Base-by-base conservation (phyloP, 1,139 yeast species). In the Arxiozyma bovina region DNA sequence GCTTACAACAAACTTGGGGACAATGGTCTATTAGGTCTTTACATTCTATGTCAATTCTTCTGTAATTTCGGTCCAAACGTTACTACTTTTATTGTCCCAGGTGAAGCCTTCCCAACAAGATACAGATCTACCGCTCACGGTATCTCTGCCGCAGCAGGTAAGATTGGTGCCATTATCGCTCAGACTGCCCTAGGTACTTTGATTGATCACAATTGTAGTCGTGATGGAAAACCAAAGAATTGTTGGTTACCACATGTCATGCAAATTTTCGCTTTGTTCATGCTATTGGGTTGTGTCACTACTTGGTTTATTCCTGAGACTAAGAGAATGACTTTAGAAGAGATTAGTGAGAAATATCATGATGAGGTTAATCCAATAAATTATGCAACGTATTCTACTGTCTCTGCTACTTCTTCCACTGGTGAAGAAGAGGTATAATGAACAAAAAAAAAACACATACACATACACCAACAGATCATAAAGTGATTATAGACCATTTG, bases 41-140 rank as follows among this genome's bases (percentile, higher is more conserved):
- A 85, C 76, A 82, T 87, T 62, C 70, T 87, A 57, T 81, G 85
- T 61, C 94, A 87, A 75, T 85, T 88, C 70, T 88, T 88, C 83
- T 83, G 84, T 73, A 87, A 88, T 73, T 88, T 87, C 65, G 96
- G 96, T 69, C 98, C 99, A 70, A 93, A 93, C 79, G 81, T 91
- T 58, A 94, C 98, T 52, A 93, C 99, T 56, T 93, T 93, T 74
- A 81, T 93, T 66, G 82, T 89, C 65, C 98, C 99, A 51, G 99
- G 98, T 73, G 99, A 93, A 77, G 80, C 84, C 68, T 93, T 79
- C 88, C 99, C 99, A 70, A 93, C 99, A 51, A 82, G 95, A 75
- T 89, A 90, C 77, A 88, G 99, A 82, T 93, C 98, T 48, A 85
- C 97, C 63, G 97, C 98, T 54, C 99, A 93, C 71, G 99, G 99